Evolutionary conservation across 2,329 filamentous ascomycete species (phyloP).

Genomic region (Pseudocercospora macadamiae): DNA sequence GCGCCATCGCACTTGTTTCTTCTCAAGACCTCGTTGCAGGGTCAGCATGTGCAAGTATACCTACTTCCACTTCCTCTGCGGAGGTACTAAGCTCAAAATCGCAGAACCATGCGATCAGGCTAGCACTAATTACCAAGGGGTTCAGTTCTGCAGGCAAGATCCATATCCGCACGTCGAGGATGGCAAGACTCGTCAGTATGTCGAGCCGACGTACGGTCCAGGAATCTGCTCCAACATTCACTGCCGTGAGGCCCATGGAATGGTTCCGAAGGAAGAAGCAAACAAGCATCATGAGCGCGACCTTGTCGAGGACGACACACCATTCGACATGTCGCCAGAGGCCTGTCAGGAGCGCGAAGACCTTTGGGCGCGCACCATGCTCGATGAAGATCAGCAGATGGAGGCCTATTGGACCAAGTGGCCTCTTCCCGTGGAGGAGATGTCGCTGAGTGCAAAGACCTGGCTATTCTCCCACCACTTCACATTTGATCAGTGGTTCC

Average conservation of each 20-base stretch:
- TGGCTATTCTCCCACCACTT: slow-evolving; percentile 2
- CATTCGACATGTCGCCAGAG: slow-evolving; percentile 15
- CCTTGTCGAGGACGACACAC: slow-evolving; percentile 16
- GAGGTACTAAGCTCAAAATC: slow-evolving; percentile 22
- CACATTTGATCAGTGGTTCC: neutral
- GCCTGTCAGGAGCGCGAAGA: slow-evolving; percentile 20
- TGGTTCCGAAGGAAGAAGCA: neutral
- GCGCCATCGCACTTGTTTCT: neutral
- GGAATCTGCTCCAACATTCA: slow-evolving; percentile 21
- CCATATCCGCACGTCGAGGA: slow-evolving; percentile 12
- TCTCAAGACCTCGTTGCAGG: neutral
- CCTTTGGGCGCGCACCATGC: slow-evolving; percentile 14
- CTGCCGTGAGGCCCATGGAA: slow-evolving; percentile 14
- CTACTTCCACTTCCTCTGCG: slow-evolving; percentile 22
- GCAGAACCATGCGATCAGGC: slow-evolving; percentile 10
- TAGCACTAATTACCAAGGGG: slow-evolving; percentile 13
- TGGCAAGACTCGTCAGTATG: neutral
- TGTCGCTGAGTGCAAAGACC: slow-evolving; percentile 1
- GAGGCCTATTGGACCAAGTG: slow-evolving; percentile 11
- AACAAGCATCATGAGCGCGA: neutral
- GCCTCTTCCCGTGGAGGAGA: slow-evolving; percentile 4
- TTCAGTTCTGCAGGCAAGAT: slow-evolving; percentile 14
- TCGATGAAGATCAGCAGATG: slow-evolving; percentile 18
- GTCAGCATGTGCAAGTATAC: slow-evolving; percentile 22
- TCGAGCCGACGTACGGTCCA: slow-evolving; percentile 13